These are phyloP conservation scores for Phytophthora macrochlamydospora DNA, from an alignment of 352 stramenopile genomes.

Conservation along the genomic window DNA sequence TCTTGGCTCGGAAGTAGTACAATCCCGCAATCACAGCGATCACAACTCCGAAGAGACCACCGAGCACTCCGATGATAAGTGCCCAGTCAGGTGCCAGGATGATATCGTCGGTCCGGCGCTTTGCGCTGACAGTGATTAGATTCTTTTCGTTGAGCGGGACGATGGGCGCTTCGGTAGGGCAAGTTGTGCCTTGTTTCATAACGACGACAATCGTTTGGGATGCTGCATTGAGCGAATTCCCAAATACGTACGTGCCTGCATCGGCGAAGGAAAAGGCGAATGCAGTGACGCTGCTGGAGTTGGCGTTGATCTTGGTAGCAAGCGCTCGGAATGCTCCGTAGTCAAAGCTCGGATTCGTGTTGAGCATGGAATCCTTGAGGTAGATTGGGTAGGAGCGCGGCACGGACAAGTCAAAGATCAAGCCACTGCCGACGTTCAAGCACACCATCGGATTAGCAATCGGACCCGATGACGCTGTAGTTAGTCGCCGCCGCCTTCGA, in stretches of 20 bases:
- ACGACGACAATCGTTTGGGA: constrained; percentile 85
- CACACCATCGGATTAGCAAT: constrained; percentile 91
- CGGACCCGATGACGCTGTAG: constrained; percentile 18
- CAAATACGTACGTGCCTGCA: constrained; percentile 90
- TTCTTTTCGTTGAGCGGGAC: constrained; percentile 87
- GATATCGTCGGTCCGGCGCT: constrained; percentile 74
- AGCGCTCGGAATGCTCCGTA: constrained; percentile 87
- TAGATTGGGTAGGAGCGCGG: constrained; percentile 90
- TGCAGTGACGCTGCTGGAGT: constrained; percentile 57
- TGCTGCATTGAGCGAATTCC: constrained; percentile 71
- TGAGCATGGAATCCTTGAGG: constrained; percentile 94
- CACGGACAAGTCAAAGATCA: constrained; percentile 91
- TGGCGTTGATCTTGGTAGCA: constrained; percentile 62
- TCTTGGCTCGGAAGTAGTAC: constrained; percentile 87
- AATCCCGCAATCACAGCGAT: constrained; percentile 72
- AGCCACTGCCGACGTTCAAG: constrained; percentile 70
- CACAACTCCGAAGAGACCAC: constrained; percentile 78
- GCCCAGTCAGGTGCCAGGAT: constrained; percentile 91
- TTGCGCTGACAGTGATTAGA: constrained; percentile 83
- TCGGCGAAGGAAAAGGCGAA: constrained; percentile 91
- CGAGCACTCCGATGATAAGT: constrained; percentile 79
- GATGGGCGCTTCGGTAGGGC: constrained; percentile 82
- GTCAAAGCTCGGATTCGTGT: constrained; percentile 93
- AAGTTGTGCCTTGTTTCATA: constrained; percentile 75
- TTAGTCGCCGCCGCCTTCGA: constrained; percentile 24